Evolutionary conservation across 2,329 filamentous ascomycete genomes (phyloP).

Genomic region (Dactylonectria estremocensis): DNA sequence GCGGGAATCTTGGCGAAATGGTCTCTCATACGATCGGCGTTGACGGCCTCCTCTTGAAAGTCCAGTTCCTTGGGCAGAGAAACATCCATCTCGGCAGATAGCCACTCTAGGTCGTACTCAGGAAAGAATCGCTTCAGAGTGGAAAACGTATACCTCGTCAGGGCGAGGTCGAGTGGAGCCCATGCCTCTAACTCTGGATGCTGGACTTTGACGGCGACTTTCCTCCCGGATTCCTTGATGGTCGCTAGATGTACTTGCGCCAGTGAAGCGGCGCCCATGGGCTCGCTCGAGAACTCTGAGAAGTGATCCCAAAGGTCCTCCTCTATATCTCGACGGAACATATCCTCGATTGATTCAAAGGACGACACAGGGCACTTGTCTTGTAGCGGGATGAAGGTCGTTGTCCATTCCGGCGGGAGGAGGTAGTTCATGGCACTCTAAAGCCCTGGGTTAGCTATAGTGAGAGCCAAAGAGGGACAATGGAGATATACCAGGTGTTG

Average conservation of each 20-base stretch:
- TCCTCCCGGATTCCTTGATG: slow-evolving; percentile 84
- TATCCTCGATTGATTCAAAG: slow-evolving; percentile 85
- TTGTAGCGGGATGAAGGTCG: slow-evolving; percentile 95
- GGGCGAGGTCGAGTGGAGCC: slow-evolving; percentile 87
- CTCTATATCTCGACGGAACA: slow-evolving; percentile 90
- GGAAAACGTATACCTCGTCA: slow-evolving; percentile 91
- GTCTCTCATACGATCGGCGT: slow-evolving; percentile 83
- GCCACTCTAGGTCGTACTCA: slow-evolving; percentile 97
- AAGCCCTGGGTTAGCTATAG: slow-evolving; percentile 44
- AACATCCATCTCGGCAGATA: slow-evolving; percentile 92
- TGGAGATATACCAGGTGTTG: slow-evolving; percentile 80
- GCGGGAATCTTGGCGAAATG: slow-evolving; percentile 84
- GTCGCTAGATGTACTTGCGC: slow-evolving; percentile 95
- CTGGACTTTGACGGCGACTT: slow-evolving; percentile 96
- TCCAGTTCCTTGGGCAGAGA: slow-evolving; percentile 94
- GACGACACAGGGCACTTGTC: slow-evolving; percentile 96
- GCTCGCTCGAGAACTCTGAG: slow-evolving; percentile 83
- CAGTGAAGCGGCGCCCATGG: slow-evolving; percentile 93
- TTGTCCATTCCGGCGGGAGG: slow-evolving; percentile 91
- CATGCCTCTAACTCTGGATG: slow-evolving; percentile 92
- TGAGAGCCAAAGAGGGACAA: not conserved
- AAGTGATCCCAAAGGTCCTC: slow-evolving; percentile 86
- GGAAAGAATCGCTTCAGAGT: slow-evolving; percentile 95
- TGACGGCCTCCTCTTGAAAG: slow-evolving; percentile 87
- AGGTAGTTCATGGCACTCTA: slow-evolving; percentile 96